Percentiles rank a stretch among this genome's conserved stretches.
These are phyloP conservation scores for Perilla frutescens DNA, from an alignment of 257 asterid species.

Conservation along the genomic window DNA sequence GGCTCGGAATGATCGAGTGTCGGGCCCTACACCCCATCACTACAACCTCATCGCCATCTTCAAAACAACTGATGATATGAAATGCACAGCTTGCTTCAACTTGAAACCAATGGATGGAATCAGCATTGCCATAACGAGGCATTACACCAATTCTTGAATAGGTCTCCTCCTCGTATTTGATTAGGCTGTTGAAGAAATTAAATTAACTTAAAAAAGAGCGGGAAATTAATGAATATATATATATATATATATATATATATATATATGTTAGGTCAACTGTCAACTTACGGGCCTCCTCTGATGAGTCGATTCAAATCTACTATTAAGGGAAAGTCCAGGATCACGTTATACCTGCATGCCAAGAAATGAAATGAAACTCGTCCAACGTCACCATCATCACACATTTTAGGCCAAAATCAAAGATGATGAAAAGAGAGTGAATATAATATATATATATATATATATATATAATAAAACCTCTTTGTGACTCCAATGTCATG, in stretches of 20 bases:
- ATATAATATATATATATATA: background rate
- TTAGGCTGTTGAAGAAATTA: conserved; percentile 7
- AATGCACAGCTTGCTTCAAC: conserved; percentile 50
- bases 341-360: conserved; percentile 47
- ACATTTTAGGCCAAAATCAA: background rate
- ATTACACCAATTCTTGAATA: conserved; percentile 50
- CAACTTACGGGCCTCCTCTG: conserved; percentile 53
- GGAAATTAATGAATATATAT: too few species aligned
- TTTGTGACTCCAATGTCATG: conserved; percentile 55
- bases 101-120: conserved; percentile 54
- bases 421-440: background rate
- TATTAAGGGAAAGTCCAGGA: conserved; percentile 50
- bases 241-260: too few species aligned
- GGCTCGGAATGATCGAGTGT: conserved; percentile 56
- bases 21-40: conserved; percentile 50
- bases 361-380: background rate
- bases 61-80: conserved; percentile 58
- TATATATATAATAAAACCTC: conserved; percentile 23
- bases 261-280: too few species aligned
- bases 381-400: too few species aligned
- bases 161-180: conserved; percentile 26
- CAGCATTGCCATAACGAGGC: conserved; percentile 61
- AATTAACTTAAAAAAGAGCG: too few species aligned
- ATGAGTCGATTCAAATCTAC: conserved; percentile 41
- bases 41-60: conserved; percentile 56